Conservation (phyloP, 257 asterid genomes). For the Solanum lycopersicoides region DNA sequence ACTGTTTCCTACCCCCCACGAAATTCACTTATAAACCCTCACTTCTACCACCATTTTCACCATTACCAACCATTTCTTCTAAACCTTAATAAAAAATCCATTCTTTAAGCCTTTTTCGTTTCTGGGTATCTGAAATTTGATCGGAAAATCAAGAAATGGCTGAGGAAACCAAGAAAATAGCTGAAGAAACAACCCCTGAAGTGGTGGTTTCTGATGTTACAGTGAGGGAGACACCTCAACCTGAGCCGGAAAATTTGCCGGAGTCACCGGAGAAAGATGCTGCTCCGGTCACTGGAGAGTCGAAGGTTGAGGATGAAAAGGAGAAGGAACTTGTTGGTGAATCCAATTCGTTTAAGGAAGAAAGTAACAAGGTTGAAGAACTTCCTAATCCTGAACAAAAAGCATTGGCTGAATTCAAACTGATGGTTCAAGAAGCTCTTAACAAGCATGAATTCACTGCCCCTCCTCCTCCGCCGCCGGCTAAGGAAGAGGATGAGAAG, state of each 20-base stretch:
- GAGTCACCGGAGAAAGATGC: slow-evolving; percentile 18
- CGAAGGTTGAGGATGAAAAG: slow-evolving; percentile 16
- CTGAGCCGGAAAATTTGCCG: slow-evolving; percentile 21
- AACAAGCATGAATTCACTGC: slow-evolving; percentile 71
- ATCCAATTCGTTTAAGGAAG: slow-evolving; percentile 78
- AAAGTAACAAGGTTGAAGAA: slow-evolving; percentile 80
- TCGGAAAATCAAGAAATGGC: slow-evolving; percentile 37
- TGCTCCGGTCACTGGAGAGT: not conserved
- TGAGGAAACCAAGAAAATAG: slow-evolving; percentile 54
- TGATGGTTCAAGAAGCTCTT: slow-evolving; percentile 61
- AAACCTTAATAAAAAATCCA: not conserved
- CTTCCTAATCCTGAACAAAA: slow-evolving; percentile 81
- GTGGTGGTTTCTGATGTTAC: slow-evolving; percentile 49
- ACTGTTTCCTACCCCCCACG: not conserved
- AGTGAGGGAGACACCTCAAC: slow-evolving; percentile 31
- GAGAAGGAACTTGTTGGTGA: slow-evolving; percentile 28
- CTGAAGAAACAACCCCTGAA: slow-evolving; percentile 37
- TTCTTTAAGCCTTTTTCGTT: not conserved
- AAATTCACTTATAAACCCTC: not conserved
- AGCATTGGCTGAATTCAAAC: slow-evolving; percentile 82
- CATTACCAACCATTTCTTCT: not conserved
- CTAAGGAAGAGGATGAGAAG: slow-evolving; percentile 31
- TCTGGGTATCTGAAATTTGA: not conserved
- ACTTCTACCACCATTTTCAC: not conserved
- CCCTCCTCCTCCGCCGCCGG: slow-evolving; percentile 47